phyloP scores from a whole-genome alignment of 2,329 filamentous ascomycete species.

The Penicillium oxalicum region DNA sequence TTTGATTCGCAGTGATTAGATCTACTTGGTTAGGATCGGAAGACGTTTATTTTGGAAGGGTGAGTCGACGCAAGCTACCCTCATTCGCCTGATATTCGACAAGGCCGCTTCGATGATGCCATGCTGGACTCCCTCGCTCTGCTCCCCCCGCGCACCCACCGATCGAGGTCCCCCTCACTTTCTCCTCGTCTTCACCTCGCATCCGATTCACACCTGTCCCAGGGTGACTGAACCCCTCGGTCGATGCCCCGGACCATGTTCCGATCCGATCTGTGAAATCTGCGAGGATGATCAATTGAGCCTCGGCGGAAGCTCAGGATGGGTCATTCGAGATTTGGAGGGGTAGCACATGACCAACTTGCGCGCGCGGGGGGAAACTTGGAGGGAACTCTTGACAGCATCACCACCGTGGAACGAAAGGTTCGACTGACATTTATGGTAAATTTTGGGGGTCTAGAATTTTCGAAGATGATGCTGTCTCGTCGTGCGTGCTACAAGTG shows the following conservation, averaged over 20 bases:
- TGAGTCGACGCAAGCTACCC: constrained; percentile 19
- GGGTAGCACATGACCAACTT: neutral
- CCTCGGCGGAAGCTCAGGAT: neutral
- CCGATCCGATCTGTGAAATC: too few species aligned
- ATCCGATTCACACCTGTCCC: too few species aligned
- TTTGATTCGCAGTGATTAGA: constrained; percentile 7
- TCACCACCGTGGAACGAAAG: neutral
- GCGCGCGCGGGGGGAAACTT: constrained; percentile 2
- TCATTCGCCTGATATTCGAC: neutral
- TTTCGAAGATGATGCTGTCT: constrained; percentile 65
- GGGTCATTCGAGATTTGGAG: neutral
- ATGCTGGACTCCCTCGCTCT: neutral
- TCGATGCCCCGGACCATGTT: too few species aligned
- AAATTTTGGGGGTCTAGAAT: neutral
- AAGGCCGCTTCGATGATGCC: neutral
- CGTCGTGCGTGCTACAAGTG: constrained; percentile 74
- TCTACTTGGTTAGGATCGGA: constrained; percentile 18
- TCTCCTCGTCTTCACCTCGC: too few species aligned
- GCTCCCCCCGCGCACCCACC: neutral
- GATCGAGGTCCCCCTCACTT: neutral
- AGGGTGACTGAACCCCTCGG: too few species aligned
- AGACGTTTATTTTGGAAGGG: constrained; percentile 21
- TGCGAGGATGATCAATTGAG: too few species aligned
- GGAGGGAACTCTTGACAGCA: neutral
- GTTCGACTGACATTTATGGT: constrained; percentile 13